These are phyloP conservation scores for Rhizophora mangle DNA, from an alignment of 345 rosid species.

Conservation along the genomic window DNA sequence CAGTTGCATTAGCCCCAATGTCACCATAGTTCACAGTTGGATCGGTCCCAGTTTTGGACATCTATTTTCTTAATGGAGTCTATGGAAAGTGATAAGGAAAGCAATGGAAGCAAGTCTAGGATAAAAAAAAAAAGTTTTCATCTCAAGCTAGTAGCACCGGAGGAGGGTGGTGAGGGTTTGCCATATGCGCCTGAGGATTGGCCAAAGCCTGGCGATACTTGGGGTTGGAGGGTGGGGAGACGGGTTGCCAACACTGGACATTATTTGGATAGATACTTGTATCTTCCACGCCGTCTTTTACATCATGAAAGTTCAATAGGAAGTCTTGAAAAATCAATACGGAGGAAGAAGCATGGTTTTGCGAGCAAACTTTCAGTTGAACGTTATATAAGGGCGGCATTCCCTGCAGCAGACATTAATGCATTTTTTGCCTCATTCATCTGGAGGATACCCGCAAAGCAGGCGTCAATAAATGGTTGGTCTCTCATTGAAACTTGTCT, in stretches of 20 bases:
- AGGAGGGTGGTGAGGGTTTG: slow-evolving; percentile 59
- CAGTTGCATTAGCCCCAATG: too few species aligned
- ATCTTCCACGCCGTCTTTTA: slow-evolving; percentile 53
- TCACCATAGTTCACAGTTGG: too few species aligned
- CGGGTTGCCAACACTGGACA: slow-evolving; percentile 47
- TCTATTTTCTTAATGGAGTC: slow-evolving; percentile 22
- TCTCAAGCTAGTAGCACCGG: slow-evolving; percentile 43
- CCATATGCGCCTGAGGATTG: slow-evolving; percentile 83
- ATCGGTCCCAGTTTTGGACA: too few species aligned
- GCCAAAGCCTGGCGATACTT: slow-evolving; percentile 74
- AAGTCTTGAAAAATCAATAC: too few species aligned
- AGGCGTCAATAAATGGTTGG: slow-evolving; percentile 40
- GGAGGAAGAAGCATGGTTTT: slow-evolving; percentile 27
- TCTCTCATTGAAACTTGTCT: background rate
- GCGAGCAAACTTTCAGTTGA: slow-evolving; percentile 57
- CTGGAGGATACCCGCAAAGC: slow-evolving; percentile 63
- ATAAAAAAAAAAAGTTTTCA: slow-evolving; percentile 27
- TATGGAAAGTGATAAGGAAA: slow-evolving; percentile 35
- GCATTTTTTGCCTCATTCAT: slow-evolving; percentile 67
- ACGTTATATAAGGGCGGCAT: slow-evolving; percentile 35
- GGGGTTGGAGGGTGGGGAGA: slow-evolving; percentile 89
- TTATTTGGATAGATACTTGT: slow-evolving; percentile 61
- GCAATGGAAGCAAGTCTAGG: slow-evolving; percentile 23
- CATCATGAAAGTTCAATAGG: slow-evolving; percentile 11
- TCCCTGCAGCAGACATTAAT: slow-evolving; percentile 53